Evolutionary conservation across 306 rosid genomes (phyloP), one percentile per base, ranked within the genome.

Genomic region (Datisca glomerata): DNA sequence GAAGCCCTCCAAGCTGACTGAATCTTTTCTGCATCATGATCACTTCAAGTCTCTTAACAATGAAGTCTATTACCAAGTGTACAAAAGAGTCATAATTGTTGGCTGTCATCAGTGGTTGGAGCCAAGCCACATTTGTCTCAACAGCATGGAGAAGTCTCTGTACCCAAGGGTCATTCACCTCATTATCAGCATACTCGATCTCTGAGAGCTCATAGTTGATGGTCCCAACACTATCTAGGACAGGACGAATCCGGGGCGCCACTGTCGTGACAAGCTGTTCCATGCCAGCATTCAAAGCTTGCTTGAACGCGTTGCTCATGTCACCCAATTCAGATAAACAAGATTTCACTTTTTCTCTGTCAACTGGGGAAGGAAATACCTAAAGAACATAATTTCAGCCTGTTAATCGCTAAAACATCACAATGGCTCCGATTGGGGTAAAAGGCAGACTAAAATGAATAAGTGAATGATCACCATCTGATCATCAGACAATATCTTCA

Each of bases 151-250:
- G 94, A 53, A 83, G 89, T 61, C 85, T 74, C 68, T 87, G 97
- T 41, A 87, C 97, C 97, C 97, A 87, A 14, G 97, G 94, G 51
- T 87, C 94, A 65, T 87, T 87, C 49, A 87, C 87, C 71, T 87
- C 94, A 49, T 87, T 87, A 37, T 87, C 89, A 0, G 94, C 97
- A 53, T 87, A 87, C 54, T 83, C 94, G 12, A 69, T 76, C 80
- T 87, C 97, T 0, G 93, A 79, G 43, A 87, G 67, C 68, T 87
- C 97, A 21, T 87, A 83, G 71, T 81, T 74, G 53, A 83, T 74
- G 43, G 93, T 74, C 53, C 81, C 93, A 43, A 89, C 97, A 49
- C 58, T 63, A 60, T 89, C 95, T 40, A 89, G 63, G 42, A 83
- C 55, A 2, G 97, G 93, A 5, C 97, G 93, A 52, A 83, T 67